Base-by-base conservation (phyloP, 306 rosid species). In the Pueraria montana region DNA sequence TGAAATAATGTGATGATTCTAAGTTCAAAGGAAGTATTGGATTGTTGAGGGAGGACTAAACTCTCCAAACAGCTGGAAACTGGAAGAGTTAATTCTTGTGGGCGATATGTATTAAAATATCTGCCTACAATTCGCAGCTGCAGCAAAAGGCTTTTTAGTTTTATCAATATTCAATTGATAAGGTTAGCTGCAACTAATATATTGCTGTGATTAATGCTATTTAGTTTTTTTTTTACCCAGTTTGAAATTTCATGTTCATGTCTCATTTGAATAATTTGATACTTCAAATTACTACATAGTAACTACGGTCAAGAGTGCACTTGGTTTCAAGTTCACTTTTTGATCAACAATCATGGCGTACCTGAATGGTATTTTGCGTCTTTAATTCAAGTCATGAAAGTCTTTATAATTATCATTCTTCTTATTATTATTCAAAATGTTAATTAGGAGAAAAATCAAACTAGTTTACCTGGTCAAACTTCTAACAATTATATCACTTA, bases 181-280 rank as follows among this genome's bases (percentile, higher is more conserved):
- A 59, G 64, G 74, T 49, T 62, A 65, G 65, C 53, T 65, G 52
- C 52, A 49, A 49, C 72, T 48, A 52, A 64, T 67, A 49, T 23
- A 50, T 65, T 40, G n/a, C 10, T 30, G 24, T 11, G 40, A 63
- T 77, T n/a, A 63, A 63, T 46, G 61, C 36, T 64, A 48, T 48
- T 65, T 78, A 11, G 16, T 17, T 27, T 77, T 16, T 27, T 77
- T 16, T 42, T 63, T 21, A 40, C 11, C 1, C 58, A 59, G 30
- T 63, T 32, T 34, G 23, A 34, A 67, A 38, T 38, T 68, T 34
- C 73, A 46, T 21, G 24, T 76, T 10, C 7, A 13, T 56, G 72
- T 62, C 46, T 55, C 10, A 77, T 43, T 77, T 61, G n/a, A 76
- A 59, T 76, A 49, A 40, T 42, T 61, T 76, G 72, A 43, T 48